Percentiles rank a stretch among this genome's conserved stretches.
Conservation (phyloP, 164 flowering plant species). For the Akebia trifoliata region DNA sequence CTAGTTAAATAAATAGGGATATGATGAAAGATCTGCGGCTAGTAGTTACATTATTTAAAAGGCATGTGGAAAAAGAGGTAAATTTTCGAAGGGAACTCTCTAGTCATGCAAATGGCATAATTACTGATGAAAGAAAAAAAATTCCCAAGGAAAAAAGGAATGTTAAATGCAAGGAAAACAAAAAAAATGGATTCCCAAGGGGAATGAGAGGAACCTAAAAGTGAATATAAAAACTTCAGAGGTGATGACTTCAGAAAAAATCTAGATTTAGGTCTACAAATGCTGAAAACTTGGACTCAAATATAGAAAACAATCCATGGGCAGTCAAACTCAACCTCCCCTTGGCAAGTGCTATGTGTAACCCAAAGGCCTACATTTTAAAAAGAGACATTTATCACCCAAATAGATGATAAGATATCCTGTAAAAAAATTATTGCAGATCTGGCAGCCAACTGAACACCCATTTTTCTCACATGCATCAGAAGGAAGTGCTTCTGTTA, state of each 20-base stretch:
- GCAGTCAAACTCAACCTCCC: slow-evolving; percentile 1
- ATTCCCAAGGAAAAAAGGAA: no score
- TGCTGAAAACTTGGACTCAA: slow-evolving; percentile 2
- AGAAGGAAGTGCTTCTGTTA: slow-evolving; percentile 54
- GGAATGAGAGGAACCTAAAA: no score
- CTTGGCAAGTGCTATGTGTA: slow-evolving; percentile 8
- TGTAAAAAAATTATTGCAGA: slow-evolving; percentile 27
- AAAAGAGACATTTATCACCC: slow-evolving; percentile 2
- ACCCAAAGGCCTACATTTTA: slow-evolving; percentile 14
- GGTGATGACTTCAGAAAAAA: slow-evolving; percentile 1
- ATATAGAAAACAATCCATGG: slow-evolving; percentile 1
- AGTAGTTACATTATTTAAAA: no score
- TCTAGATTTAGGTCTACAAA: neutral
- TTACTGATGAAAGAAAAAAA: no score
- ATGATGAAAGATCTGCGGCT: neutral
- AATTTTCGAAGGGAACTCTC: no score
- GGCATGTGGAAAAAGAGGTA: no score
- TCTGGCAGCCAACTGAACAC: slow-evolving; percentile 36
- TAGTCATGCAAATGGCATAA: no score
- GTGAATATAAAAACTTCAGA: neutral
- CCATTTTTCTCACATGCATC: slow-evolving; percentile 45
- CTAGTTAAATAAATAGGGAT: no score
- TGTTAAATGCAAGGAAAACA: no score
- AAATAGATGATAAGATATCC: slow-evolving; percentile 11
- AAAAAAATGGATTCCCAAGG: no score